Evolutionary conservation across 179 eudicot genomes (phyloP).

Genomic region (Beta corolliflora): DNA sequence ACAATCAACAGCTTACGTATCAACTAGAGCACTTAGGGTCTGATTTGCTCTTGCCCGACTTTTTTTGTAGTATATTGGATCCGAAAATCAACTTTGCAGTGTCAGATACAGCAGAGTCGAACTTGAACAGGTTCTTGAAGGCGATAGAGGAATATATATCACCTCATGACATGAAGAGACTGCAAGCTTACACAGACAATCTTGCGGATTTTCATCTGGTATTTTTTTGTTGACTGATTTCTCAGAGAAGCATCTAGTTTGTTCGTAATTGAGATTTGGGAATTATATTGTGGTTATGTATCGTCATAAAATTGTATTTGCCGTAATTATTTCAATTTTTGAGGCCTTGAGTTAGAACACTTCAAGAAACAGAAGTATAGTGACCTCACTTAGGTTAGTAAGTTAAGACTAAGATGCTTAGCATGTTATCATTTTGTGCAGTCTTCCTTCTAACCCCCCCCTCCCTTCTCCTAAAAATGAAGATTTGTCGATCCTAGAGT

Average conservation of each 20-base stretch:
- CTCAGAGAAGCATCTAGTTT: neutral
- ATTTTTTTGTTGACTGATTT: slow-evolving; percentile 11
- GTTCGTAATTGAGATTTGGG: no score
- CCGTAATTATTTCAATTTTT: no score
- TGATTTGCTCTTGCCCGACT: slow-evolving; percentile 17
- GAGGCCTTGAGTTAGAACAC: no score
- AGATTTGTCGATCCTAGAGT: no score
- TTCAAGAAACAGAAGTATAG: no score
- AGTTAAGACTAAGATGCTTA: no score
- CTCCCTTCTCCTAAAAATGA: no score
- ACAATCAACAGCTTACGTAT: slow-evolving; percentile 6
- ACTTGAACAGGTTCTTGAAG: slow-evolving; percentile 37
- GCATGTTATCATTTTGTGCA: no score
- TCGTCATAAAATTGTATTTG: no score
- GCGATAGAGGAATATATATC: slow-evolving; percentile 41
- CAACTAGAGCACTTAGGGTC: slow-evolving; percentile 3
- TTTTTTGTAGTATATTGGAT: slow-evolving; percentile 62
- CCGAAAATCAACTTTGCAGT: slow-evolving; percentile 69
- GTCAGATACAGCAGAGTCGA: slow-evolving; percentile 38
- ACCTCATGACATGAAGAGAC: slow-evolving; percentile 55
- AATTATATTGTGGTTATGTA: no score
- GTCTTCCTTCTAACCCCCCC: no score
- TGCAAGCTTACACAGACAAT: slow-evolving; percentile 69
- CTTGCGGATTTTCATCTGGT: slow-evolving; percentile 67
- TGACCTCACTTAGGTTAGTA: no score